Evolutionary conservation across 2,329 filamentous ascomycete genomes (phyloP), one percentile per base, ranked within the genome.

Genomic region (Dissoconium aciculare): DNA sequence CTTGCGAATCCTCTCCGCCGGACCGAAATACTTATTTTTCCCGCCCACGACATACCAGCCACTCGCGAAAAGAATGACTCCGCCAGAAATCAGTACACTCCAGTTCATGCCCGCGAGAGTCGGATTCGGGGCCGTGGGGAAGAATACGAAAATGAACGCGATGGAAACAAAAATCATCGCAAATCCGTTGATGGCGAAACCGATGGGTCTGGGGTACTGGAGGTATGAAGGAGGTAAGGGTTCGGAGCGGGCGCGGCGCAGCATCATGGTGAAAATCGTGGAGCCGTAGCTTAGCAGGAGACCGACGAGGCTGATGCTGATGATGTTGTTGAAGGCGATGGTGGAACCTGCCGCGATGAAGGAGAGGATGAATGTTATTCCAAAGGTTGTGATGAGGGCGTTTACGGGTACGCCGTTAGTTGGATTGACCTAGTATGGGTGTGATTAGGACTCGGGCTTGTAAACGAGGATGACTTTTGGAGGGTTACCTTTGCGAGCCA

Each of bases 101-200:
- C 38, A 38, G 13, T 40, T 38, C 17, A 36, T 35, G 11, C 36
- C 35, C 25, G 29, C 33, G 15, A 32, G n/a, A 3, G 27, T 29
- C 11, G 33, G 33, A 5, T 32, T 24, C 16, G 28, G 28, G 13
- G 32, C 26, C 16, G 34, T 34, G 23, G 57, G 57, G 54, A 54
- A 59, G 40, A 58, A 57, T 17, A 49, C 50, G 54, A 55, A 60
- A 37, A 60, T 58, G 36, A 59, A 56, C 4, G 52, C 49, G 32
- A 54, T 53, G 9, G 34, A 40, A 8, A 37, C 35, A 31, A 57
- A 62, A 6, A 54, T 28, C 5, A 60, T 32, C 4, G 53, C 55
- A 1, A 39, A 36, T n/a, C 47, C 26, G 37, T 61, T 60, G 39
- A 60, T 40, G 2, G 50, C 43, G 50, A 11, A 48, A 54, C 53